Evolutionary conservation across 129 eudicot species (phyloP), one percentile per base, ranked within the genome.

Genomic region (Artemisia annua): DNA sequence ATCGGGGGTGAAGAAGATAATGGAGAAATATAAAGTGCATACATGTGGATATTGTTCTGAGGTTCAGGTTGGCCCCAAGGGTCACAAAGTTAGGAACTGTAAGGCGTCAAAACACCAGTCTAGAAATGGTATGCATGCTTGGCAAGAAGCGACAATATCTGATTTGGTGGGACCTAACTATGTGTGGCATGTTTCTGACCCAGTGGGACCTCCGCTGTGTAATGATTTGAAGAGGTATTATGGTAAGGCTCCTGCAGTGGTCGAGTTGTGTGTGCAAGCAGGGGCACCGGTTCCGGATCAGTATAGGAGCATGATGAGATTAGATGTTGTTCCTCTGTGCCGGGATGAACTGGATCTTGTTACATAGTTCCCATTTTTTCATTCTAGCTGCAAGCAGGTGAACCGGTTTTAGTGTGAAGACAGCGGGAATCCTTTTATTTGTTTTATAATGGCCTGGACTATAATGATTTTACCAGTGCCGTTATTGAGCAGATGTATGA

Each of bases 41-140:
- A 82, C 89, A 12, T 87, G 92, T 71, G 92, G 92, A 49, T 87
- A 81, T 55, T 87, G 92, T 75, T 87, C 92, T 6, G 92, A 87
- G 80, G 83, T 87, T 63, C 92, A 87, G 80, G 92, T 87, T 13
- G 92, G 92, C 20, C 89, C 92, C 19, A 87, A 84, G 72, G 92
- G 92, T 22, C 92, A 87, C 80, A 87, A 87, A 75, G 89, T 84
- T 77, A 82, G 92, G 79, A 73, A 79, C 65, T 87, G 92, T 32
- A 87, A 78, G 79, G 92, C 89, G 13, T 82, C 89, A 2, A 87
- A 87, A 71, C 92, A 87, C 56, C 92, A 87, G 71, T 73, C 85
- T 19, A 75, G 92, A 14, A 85, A 84, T 52, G 92, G 89, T 13
- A 70, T 87, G 85, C 92, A 87, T 8, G 92, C 92, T 3, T 87